Evolutionary conservation across 164 flowering plant genomes (phyloP), one percentile per base, ranked within the genome.

Genomic region (Liriodendron chinense): DNA sequence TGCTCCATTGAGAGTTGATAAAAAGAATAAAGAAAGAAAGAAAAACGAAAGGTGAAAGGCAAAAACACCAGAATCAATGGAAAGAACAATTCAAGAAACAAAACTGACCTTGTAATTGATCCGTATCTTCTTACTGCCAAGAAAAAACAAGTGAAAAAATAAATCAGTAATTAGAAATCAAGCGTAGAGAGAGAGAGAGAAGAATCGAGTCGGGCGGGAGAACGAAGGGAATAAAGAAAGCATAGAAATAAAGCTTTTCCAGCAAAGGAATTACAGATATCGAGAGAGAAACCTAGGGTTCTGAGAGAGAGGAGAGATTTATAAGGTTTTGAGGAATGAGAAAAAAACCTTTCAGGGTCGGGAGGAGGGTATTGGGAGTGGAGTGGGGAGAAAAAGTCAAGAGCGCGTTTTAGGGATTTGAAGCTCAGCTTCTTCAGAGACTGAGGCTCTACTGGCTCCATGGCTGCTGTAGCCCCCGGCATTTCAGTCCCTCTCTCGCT

Each of bases 401-500:
- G 93, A 3, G 96, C 81, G 7, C 99, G 88, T 80, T 95, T 95
- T 2, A 88, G 81, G 65, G 94, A 92, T 77, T 92, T 95, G 86
- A 91, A 84, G 77, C 93, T 89, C 2, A 95, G 89, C 81, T 95
- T 95, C 90, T 95, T 95, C 77, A 94, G 69, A 0, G 99, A 94
- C 78, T 93, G 98, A 7, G 98, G 99, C 85, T 95, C 99, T 26
- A 95, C 92, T 0, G 92, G 86, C 77, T 91, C 98, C 86, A 87
- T 72, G 10, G 22, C 70, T 12, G 62, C 43, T 20, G 74, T n/a
- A 13, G 74, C 43, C 13, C 83, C 90, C 6, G 91, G 86, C 90
- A 86, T 86, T 48, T 28, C 71, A 18, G 50, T 63, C 50, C 23
- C 53, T 9, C 75, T 72, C 53, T 28, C 49, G 18, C 75, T 66